Evolutionary conservation across 768 basidiomycete species (phyloP).

Genomic region (Leucocoprinus leucothites): DNA sequence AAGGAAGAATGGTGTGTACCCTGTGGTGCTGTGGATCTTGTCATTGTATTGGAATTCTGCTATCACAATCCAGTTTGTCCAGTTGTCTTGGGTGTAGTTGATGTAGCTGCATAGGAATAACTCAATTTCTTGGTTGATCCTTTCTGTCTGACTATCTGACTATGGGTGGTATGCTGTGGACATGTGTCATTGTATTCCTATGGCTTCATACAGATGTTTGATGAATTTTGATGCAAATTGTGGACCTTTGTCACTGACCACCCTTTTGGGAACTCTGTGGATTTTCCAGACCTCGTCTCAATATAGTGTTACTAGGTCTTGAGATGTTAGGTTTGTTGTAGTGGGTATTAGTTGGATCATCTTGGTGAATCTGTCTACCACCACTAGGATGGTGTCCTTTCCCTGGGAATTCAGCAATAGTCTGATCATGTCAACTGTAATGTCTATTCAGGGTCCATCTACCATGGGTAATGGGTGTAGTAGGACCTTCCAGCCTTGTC

Average conservation of each 20-base stretch:
- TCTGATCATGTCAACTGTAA: neutral
- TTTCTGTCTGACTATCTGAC: neutral
- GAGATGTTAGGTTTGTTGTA: neutral
- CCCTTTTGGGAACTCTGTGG: neutral
- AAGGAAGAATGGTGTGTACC: neutral
- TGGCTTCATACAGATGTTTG: neutral
- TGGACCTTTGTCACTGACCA: neutral
- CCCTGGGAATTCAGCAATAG: neutral
- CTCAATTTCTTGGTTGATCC: neutral
- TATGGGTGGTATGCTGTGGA: neutral
- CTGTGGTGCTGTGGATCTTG: neutral
- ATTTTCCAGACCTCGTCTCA: neutral
- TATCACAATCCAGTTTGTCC: neutral
- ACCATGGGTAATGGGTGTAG: neutral
- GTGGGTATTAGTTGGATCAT: neutral
- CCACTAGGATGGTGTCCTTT: neutral
- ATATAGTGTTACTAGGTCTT: neutral
- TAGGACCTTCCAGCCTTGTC: neutral
- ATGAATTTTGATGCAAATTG: neutral
- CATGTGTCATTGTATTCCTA: neutral
- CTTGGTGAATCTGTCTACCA: neutral
- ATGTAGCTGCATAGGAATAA: neutral
- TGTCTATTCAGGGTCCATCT: neutral
- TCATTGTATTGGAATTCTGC: slow-evolving; percentile 1
- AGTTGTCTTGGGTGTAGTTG: neutral